Conservation (phyloP, 2,329 filamentous ascomycete genomes). For the Cytospora schulzeri region DNA sequence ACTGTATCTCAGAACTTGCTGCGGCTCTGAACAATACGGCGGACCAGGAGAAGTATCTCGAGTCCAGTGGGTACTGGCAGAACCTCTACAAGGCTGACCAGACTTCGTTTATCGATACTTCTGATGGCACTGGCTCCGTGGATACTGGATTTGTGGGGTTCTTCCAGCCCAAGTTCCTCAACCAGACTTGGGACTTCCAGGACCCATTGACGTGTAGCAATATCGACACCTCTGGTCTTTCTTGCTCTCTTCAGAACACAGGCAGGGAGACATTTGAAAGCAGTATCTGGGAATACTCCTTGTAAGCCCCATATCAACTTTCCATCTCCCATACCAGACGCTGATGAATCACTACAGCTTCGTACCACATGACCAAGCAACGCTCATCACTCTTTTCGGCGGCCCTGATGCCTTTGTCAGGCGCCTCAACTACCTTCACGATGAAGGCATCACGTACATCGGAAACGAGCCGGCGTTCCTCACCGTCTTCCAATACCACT, state of each 20-base stretch:
- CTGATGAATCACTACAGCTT: constrained; percentile 38
- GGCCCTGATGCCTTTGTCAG: constrained; percentile 58
- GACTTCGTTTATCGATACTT: constrained; percentile 47
- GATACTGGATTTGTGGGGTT: constrained; percentile 71
- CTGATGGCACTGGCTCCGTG: constrained; percentile 38
- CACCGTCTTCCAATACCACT: constrained; percentile 70
- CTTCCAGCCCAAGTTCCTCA: constrained; percentile 68
- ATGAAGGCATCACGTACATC: constrained; percentile 62
- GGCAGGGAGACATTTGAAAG: constrained; percentile 73
- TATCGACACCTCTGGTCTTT: constrained; percentile 52
- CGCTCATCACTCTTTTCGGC: constrained; percentile 61
- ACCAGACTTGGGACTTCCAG: constrained; percentile 69
- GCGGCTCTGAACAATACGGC: constrained; percentile 53
- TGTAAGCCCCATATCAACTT: constrained; percentile 45
- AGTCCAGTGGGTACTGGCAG: constrained; percentile 65
- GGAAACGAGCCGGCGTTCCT: constrained; percentile 62
- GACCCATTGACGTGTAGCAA: constrained; percentile 66
- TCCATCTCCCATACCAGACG: background rate
- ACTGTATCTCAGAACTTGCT: constrained; percentile 66
- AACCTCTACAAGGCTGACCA: constrained; percentile 66
- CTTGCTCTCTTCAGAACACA: constrained; percentile 61
- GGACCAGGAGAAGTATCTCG: constrained; percentile 62
- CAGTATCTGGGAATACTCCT: constrained; percentile 73
- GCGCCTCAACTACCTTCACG: constrained; percentile 66
- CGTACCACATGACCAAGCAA: constrained; percentile 55